A percentile compares a stretch with the other conserved stretches of the same genome.
Conservation (phyloP, 179 eudicot genomes). For the Beta lomatogona region DNA sequence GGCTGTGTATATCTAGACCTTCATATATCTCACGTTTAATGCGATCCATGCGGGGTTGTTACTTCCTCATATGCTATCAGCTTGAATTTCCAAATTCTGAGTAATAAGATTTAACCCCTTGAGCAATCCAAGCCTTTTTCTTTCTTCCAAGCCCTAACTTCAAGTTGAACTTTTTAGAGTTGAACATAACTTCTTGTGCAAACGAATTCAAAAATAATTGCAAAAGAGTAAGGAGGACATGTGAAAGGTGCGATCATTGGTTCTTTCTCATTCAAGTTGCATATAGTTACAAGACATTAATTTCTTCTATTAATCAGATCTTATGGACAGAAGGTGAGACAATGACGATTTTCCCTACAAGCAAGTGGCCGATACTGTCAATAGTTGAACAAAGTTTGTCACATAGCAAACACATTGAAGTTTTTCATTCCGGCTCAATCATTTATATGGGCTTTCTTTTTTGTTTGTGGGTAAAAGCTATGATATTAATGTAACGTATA, state of each 20-base stretch:
- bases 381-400: too few relatives aligned
- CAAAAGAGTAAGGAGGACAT: not conserved
- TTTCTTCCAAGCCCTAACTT: not conserved
- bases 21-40: not conserved
- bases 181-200: not conserved
- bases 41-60: not conserved
- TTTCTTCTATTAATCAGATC: too few relatives aligned
- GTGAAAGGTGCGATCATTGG: not conserved
- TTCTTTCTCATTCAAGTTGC: not conserved
- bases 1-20: not conserved
- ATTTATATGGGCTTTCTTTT: too few relatives aligned
- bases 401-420: too few relatives aligned
- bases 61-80: not conserved
- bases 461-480: too few relatives aligned
- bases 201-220: not conserved
- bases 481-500: too few relatives aligned
- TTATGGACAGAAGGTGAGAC: too few relatives aligned
- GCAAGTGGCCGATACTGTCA: too few relatives aligned
- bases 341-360: too few relatives aligned
- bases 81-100: not conserved
- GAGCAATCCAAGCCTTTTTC: not conserved
- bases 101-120: not conserved
- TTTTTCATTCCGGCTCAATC: too few relatives aligned
- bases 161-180: not conserved
- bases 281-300: too few relatives aligned